These are phyloP conservation scores for Cucurbita pepo DNA, from an alignment of 306 rosid species.

Conservation along the genomic window DNA sequence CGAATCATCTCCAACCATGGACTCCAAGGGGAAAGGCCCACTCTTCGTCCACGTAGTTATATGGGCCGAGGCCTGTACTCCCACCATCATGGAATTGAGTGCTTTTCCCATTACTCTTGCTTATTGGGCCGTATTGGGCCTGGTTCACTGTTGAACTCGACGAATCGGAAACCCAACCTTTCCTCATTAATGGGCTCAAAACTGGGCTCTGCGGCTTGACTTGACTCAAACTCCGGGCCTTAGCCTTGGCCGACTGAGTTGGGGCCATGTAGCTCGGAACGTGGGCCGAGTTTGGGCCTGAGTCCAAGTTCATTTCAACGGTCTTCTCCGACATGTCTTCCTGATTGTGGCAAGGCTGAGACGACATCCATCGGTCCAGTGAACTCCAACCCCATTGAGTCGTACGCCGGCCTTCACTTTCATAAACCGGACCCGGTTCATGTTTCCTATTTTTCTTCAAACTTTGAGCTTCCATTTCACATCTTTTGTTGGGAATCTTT, in stretches of 20 bases:
- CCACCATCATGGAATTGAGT: constrained; percentile 17
- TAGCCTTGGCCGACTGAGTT: constrained; percentile 82
- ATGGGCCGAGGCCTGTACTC: constrained; percentile 20
- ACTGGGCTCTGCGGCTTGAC: constrained; percentile 23
- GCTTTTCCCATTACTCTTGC: constrained; percentile 20
- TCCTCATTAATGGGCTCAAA: constrained; percentile 46
- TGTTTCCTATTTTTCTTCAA: constrained; percentile 29
- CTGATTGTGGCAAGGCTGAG: constrained; percentile 25
- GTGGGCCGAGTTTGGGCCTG: constrained; percentile 1
- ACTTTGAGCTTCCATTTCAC: constrained; percentile 20
- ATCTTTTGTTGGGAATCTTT: constrained; percentile 14
- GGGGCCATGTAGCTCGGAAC: constrained; percentile 87
- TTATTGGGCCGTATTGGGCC: constrained; percentile 45
- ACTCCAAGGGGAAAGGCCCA: constrained; percentile 45
- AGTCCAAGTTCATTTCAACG: constrained; percentile 50
- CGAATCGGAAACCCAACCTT: constrained; percentile 30
- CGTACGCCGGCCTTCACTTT: constrained; percentile 11
- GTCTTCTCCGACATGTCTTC: constrained; percentile 65
- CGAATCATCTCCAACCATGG: constrained; percentile 45
- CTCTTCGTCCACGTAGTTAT: constrained; percentile 24
- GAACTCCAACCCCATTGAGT: constrained; percentile 73
- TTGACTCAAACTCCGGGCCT: constrained; percentile 29
- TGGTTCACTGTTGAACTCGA: constrained; percentile 19
- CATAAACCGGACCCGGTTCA: constrained; percentile 22
- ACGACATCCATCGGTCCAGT: constrained; percentile 79